Evolutionary conservation across 2,329 filamentous ascomycete species (phyloP).

Genomic region (Stachybotrys elegans): DNA sequence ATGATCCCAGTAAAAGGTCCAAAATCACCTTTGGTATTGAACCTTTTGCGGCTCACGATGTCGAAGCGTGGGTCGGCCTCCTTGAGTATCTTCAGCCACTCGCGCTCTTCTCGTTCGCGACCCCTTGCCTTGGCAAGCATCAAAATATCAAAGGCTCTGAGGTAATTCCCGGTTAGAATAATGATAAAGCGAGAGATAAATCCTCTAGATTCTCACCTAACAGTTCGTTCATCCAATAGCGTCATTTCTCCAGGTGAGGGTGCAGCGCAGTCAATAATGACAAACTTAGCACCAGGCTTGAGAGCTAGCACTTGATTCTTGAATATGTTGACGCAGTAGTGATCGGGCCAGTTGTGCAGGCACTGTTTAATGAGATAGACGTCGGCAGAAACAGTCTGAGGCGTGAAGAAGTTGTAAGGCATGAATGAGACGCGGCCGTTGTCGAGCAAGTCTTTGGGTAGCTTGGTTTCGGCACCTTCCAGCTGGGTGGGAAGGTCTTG

Average conservation of each 20-base stretch:
- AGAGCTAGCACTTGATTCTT: background rate
- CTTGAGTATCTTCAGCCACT: background rate
- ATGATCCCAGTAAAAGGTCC: background rate
- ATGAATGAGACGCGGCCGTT: background rate
- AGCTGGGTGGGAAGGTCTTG: background rate
- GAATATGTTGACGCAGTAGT: background rate
- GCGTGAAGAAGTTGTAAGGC: slow-evolving; percentile 1
- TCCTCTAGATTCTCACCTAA: background rate
- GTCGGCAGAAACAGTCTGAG: background rate
- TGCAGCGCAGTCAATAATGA: background rate
- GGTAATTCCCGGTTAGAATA: background rate
- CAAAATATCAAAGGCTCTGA: background rate
- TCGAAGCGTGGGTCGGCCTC: background rate
- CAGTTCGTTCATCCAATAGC: background rate
- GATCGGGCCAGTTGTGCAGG: slow-evolving; percentile 1
- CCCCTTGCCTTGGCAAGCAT: background rate
- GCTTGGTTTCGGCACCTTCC: background rate
- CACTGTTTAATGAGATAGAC: background rate
- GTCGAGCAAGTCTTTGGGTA: background rate
- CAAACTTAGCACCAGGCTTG: background rate
- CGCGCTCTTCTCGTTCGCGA: background rate
- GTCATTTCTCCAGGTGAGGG: background rate
- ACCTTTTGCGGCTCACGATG: background rate
- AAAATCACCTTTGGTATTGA: background rate
- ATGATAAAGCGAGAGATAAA: background rate